phyloP scores from a whole-genome alignment of 176 grass and related monocot species.

The Avena insularis region DNA sequence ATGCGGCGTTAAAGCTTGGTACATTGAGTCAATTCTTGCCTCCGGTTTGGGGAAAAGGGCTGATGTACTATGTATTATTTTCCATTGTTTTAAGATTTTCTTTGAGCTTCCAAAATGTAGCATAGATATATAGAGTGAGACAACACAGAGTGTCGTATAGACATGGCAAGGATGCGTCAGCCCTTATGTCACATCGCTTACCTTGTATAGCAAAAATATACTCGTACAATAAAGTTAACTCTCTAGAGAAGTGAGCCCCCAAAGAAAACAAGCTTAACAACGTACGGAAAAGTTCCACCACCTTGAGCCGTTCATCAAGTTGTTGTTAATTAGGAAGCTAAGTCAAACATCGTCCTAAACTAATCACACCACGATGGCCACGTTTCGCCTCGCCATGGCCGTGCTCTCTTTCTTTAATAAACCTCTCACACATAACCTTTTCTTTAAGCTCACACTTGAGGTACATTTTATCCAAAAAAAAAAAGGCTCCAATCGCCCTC shows the following conservation, averaged over 20 bases:
- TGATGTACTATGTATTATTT: neutral
- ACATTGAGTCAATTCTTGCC: too few relatives aligned
- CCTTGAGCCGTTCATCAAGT: conserved; percentile 21
- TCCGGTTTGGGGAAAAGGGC: too few relatives aligned
- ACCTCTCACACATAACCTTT: conserved; percentile 4
- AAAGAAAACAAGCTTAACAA: conserved; percentile 23
- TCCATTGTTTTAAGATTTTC: neutral
- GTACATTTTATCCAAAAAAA: conserved; percentile 31
- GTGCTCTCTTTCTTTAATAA: conserved; percentile 22
- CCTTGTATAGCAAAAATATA: conserved; percentile 46
- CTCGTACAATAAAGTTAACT: conserved; percentile 11
- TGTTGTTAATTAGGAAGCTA: conserved; percentile 22
- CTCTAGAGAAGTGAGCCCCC: conserved; percentile 45
- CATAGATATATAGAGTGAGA: too few relatives aligned
- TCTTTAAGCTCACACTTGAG: conserved; percentile 46
- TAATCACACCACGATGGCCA: conserved; percentile 53
- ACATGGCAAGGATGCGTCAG: conserved; percentile 36
- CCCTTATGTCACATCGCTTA: conserved; percentile 55
- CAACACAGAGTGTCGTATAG: too few relatives aligned
- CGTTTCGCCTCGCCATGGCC: conserved; percentile 65
- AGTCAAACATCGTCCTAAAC: conserved; percentile 44
- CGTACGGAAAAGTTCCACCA: conserved; percentile 32
- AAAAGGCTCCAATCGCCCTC: conserved; percentile 8
- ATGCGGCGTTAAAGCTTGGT: neutral
- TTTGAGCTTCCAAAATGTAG: neutral